Conservation (phyloP, 78 protist genomes). For the Acrasis kona region DNA sequence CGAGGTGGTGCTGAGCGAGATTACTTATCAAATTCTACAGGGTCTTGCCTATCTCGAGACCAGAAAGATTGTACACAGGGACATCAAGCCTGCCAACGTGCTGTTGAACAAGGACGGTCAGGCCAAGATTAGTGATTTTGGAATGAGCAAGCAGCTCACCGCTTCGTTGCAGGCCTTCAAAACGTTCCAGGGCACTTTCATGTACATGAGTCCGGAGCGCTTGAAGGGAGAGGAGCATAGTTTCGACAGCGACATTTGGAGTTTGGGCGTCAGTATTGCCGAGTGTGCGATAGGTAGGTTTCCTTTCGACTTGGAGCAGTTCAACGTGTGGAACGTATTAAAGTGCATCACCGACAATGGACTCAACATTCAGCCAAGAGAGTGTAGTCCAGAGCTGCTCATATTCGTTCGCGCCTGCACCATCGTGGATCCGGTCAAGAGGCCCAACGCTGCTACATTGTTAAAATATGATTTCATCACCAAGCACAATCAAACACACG, state of each 20-base stretch:
- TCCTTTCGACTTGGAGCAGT: slow-evolving; percentile 1
- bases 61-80: slow-evolving; percentile 5
- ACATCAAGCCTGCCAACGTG: slow-evolving; percentile 17
- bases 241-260: slow-evolving; percentile 14
- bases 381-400: too few relatives aligned
- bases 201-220: slow-evolving; percentile 22
- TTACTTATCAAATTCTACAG: neutral
- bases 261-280: slow-evolving; percentile 20
- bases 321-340: neutral
- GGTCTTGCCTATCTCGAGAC: slow-evolving; percentile 13
- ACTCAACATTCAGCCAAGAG: too few relatives aligned
- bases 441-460: too few relatives aligned
- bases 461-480: too few relatives aligned
- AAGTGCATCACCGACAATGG: neutral
- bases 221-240: neutral
- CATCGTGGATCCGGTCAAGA: too few relatives aligned
- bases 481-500: too few relatives aligned
- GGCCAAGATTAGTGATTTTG: slow-evolving; percentile 22
- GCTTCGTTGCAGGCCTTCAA: neutral
- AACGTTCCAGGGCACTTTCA: neutral
- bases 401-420: too few relatives aligned
- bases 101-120: slow-evolving; percentile 2
- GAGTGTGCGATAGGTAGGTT: slow-evolving; percentile 13
- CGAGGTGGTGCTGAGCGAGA: neutral
- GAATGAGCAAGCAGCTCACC: slow-evolving; percentile 9